Evolutionary conservation across 345 rosid species (phyloP).

Genomic region (Syzygium jambos): DNA sequence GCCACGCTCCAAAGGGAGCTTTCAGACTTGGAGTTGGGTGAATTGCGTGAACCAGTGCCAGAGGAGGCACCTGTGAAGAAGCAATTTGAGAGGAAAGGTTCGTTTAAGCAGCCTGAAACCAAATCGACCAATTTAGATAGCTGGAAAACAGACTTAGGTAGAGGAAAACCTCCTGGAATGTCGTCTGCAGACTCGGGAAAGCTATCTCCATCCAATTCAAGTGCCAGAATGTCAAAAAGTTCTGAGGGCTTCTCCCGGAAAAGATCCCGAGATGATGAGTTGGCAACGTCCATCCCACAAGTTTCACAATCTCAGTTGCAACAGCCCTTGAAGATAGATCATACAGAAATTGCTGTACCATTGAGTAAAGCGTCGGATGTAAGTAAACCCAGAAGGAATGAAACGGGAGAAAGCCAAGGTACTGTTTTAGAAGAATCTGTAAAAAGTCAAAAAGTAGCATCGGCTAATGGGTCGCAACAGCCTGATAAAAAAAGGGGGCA

Average conservation of each 20-base stretch:
- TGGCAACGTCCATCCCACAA: constrained; percentile 28
- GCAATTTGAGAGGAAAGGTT: constrained; percentile 55
- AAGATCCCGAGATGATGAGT: constrained; percentile 44
- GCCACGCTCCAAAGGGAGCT: constrained; percentile 58
- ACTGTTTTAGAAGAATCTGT: constrained; percentile 51
- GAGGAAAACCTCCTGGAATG: constrained; percentile 52
- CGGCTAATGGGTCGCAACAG: constrained; percentile 21
- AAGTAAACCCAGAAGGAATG: constrained; percentile 45
- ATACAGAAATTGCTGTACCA: constrained; percentile 36
- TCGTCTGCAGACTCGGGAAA: constrained; percentile 38
- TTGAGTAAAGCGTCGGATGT: constrained; percentile 32
- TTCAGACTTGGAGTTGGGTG: constrained; percentile 91
- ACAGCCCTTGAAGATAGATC: constrained; percentile 27
- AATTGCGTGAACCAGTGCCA: constrained; percentile 60
- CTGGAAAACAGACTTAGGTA: constrained; percentile 35
- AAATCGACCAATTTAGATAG: constrained; percentile 52
- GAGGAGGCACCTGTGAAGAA: constrained; percentile 44
- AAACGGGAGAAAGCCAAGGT: constrained; percentile 31
- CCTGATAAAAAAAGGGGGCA: constrained; percentile 48
- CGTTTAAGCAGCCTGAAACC: constrained; percentile 44
- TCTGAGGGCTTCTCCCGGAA: constrained; percentile 7
- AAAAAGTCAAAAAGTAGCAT: constrained; percentile 52
- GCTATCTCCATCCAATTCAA: constrained; percentile 31
- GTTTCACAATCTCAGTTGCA: constrained; percentile 42
- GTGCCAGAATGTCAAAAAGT: constrained; percentile 13